Base-by-base conservation (phyloP, 2,329 filamentous ascomycete species). In the Fusarium sp. region DNA sequence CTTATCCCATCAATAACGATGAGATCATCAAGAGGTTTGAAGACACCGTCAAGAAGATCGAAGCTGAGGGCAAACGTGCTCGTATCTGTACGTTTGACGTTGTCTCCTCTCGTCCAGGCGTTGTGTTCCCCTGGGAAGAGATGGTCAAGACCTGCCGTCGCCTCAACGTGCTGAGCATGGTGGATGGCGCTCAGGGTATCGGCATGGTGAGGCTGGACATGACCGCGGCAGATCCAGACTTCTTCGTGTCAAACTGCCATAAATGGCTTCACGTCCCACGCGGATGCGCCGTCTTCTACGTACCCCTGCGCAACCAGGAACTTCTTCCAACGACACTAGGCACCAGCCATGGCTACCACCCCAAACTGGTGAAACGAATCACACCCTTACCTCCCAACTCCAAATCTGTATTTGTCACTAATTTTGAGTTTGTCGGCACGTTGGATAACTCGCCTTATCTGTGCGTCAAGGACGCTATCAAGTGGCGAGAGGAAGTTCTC, bases 221-320 rank as follows among this genome's bases (percentile, higher is more conserved):
- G 15, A 67, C 75, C 0, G 77, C 79, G 6, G 80, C 94, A 4
- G 87, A 94, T 65, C 90, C 93, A 0, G 94, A 97, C 77, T 97
- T 97, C 80, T 92, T 96, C 74, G 86, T 95, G 15, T 90, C 85
- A 55, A 97, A 97, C 77, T 92, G 89, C 71, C 92, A 97, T 81
- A 97, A 97, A 82, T 98, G 95, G 95, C 87, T 97, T 10, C 90
- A 88, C 74, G 87, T 88, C 1, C 95, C 94, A 1, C 88, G 94
- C 31, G 91, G 90, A 17, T 94, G 91, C 75, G 93, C 93, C 4
- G 82, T 96, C 6, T 87, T 97, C 67, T 91, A 96, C 78, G 91
- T 96, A 2, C 91, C 94, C 0, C 61, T 83, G 18, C 85, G 90
- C 21, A 94, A 96, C 77, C 95, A 97, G 76, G 80, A 83, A 47